phyloP scores from a whole-genome alignment of 257 asterid genomes.

The Salvia hispanica region DNA sequence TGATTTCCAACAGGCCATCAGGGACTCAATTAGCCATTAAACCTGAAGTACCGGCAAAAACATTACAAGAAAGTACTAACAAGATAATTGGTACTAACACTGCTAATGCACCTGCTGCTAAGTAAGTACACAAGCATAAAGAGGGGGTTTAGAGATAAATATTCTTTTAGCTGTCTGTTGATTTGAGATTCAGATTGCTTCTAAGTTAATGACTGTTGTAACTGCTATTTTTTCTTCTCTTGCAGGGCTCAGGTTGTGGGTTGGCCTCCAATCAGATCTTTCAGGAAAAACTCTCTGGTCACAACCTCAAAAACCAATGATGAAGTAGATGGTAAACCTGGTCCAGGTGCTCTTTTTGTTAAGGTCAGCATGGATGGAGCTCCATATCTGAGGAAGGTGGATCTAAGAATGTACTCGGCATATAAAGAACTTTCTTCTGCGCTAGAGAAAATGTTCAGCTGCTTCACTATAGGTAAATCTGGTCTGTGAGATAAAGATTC shows the following conservation, averaged over 20 bases:
- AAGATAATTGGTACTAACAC: slow-evolving; percentile 48
- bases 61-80: slow-evolving; percentile 42
- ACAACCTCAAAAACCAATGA: slow-evolving; percentile 68
- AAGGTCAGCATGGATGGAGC: slow-evolving; percentile 98
- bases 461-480: slow-evolving; percentile 57
- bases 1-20: slow-evolving; percentile 41
- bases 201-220: not conserved
- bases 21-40: slow-evolving; percentile 38
- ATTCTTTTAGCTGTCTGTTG: not conserved
- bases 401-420: slow-evolving; percentile 61
- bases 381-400: slow-evolving; percentile 92
- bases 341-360: slow-evolving; percentile 67
- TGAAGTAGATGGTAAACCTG: slow-evolving; percentile 77
- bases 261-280: slow-evolving; percentile 92
- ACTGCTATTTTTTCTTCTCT: slow-evolving; percentile 27
- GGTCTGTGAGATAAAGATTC: not conserved
- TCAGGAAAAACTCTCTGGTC: slow-evolving; percentile 71
- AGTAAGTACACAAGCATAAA: slow-evolving; percentile 46
- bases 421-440: slow-evolving; percentile 82
- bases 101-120: slow-evolving; percentile 66
- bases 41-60: slow-evolving; percentile 46
- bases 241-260: slow-evolving; percentile 87
- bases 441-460: slow-evolving; percentile 88
- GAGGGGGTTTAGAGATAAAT: not conserved
- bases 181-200: not conserved